A percentile compares a stretch with the other conserved stretches of the same genome.
Conservation (phyloP, 2,329 filamentous ascomycete species). For the Diaporthe citriasiana region DNA sequence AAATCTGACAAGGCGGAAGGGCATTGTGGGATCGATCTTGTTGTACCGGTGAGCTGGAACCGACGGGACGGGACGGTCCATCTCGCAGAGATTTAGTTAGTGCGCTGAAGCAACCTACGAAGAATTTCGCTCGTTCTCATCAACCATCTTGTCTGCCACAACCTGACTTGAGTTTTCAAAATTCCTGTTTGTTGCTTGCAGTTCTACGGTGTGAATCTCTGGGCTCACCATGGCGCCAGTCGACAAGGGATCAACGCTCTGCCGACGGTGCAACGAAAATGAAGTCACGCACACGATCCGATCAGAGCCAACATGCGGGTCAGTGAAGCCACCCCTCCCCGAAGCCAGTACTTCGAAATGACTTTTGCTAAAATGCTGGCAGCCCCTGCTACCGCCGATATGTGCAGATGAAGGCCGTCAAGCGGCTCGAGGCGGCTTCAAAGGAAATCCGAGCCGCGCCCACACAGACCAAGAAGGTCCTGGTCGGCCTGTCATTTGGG, state of each 20-base stretch:
- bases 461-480: conserved; percentile 63
- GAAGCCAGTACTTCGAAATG: background rate
- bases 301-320: conserved; percentile 72
- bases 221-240: conserved; percentile 39
- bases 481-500: conserved; percentile 87
- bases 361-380: conserved; percentile 16
- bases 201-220: too few relatives aligned
- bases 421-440: conserved; percentile 72
- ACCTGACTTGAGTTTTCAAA: background rate
- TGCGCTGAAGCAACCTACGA: background rate
- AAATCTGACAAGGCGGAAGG: conserved; percentile 5
- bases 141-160: background rate
- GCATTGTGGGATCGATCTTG: conserved; percentile 21
- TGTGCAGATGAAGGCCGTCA: conserved; percentile 82
- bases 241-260: conserved; percentile 52
- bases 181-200: background rate
- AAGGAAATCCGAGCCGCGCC: conserved; percentile 59
- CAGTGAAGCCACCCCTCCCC: conserved; percentile 45
- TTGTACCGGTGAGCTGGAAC: conserved; percentile 22
- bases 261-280: conserved; percentile 68
- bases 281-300: conserved; percentile 68
- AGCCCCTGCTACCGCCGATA: conserved; percentile 85
- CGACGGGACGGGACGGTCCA: conserved; percentile 38
- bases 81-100: conserved; percentile 31
- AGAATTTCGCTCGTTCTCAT: conserved; percentile 4